Evolutionary conservation across 31 red algal species (phyloP), one percentile per base, ranked within the genome.

Genomic region (Porphyra umbilicalis): DNA sequence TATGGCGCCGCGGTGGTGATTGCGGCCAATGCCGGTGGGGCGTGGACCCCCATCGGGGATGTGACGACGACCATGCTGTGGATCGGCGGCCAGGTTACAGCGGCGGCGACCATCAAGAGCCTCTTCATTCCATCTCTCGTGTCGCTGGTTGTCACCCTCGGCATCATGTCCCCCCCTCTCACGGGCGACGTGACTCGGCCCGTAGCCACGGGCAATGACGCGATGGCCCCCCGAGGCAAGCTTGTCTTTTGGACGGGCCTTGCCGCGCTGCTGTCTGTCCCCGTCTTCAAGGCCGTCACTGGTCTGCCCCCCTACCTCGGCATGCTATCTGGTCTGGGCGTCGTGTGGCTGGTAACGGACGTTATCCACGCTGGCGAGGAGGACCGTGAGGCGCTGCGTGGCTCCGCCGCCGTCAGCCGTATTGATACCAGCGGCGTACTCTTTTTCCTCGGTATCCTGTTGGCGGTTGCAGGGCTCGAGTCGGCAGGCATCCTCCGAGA

Each of bases 41-140:
- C 92, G 3, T 96, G 94, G 92, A 96, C 97, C 30, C 97, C 97
- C 10, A 96, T 99, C 77, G 97, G 97, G 18, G 97, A 99, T 75
- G 97, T 99, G 35, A 99, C 97, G 13, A 99, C 97, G 1, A 99
- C 97, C 25, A 93, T 95, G 83, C 81, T 99, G 33, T 99, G 97
- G 97, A 91, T 96, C 25, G 86, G 90, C 33, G 94, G 94, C 39
- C 89, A 99, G 57, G 94, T 99, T 75, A 89, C 97, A n/a, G 87
- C 92, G 35, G 35, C 94, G 76, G 79, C 86, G 31, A 96, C 94
- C 39, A 90, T 99, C 79, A 77, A 68, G 20, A 88, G 91, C 36
- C 89, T 99, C 76, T 90, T 99, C 80, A 1, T 99, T 18, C 97
- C 97, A 13, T 96, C 94, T n/a, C 79, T 99, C 42, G 89, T 92